Percentiles rank a stretch among this genome's conserved stretches.
Evolutionary conservation across 768 basidiomycete genomes (phyloP).

Genomic region (Holtermannia corniformis): DNA sequence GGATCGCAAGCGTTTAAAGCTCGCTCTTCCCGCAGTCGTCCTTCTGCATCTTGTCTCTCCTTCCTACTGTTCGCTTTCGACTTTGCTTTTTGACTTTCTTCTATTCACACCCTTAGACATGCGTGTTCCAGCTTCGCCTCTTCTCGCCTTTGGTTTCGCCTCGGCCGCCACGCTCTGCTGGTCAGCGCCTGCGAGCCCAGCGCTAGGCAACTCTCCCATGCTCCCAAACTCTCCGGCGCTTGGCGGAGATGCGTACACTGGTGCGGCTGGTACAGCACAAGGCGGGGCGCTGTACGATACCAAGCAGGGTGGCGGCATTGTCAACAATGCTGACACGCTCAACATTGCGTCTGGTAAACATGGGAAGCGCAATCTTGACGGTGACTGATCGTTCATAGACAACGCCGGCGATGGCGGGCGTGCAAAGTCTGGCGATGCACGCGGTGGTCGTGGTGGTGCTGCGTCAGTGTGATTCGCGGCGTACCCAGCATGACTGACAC

Average conservation of each 20-base stretch:
- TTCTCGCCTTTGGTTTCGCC: conserved; percentile 1
- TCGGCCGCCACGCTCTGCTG: background rate
- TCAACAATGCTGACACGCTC: background rate
- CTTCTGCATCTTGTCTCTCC: background rate
- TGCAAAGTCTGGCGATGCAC: background rate
- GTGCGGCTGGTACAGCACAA: background rate
- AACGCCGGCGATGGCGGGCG: background rate
- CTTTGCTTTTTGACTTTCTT: background rate
- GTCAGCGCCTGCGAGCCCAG: background rate
- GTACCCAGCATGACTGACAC: too few relatives aligned
- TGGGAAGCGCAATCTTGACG: background rate
- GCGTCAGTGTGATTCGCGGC: too few relatives aligned
- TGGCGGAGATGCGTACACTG: conserved; percentile 1
- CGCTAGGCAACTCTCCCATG: background rate
- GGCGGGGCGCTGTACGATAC: background rate
- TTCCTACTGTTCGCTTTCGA: background rate
- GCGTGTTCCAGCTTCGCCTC: background rate
- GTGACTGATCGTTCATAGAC: background rate
- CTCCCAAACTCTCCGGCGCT: background rate
- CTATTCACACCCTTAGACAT: background rate
- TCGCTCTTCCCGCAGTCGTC: background rate
- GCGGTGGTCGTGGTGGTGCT: background rate
- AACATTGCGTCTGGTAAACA: background rate
- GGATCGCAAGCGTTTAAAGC: background rate
- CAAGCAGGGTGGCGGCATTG: background rate